Evolutionary conservation across 208 protist genomes (phyloP).

Genomic region (Trypanosoma caninum): DNA sequence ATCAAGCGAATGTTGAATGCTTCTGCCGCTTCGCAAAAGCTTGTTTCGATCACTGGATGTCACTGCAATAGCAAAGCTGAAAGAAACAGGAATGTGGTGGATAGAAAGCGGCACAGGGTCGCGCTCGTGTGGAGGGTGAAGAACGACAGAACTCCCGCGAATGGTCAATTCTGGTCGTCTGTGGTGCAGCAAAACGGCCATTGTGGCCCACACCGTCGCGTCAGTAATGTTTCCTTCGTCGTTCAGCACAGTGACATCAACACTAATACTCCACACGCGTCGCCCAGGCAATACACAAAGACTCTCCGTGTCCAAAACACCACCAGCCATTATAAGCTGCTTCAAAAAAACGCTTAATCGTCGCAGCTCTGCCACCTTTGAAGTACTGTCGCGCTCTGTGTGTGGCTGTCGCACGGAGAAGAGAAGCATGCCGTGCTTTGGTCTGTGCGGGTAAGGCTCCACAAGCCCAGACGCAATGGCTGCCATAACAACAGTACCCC

Average conservation of each 20-base stretch:
- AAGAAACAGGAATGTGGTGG: constrained; percentile 92
- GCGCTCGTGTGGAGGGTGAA: constrained; percentile 89
- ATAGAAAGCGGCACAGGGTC: constrained; percentile 94
- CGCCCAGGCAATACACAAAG: constrained; percentile 94
- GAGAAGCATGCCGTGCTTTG: constrained; percentile 94
- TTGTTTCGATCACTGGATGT: constrained; percentile 25
- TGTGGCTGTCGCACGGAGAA: constrained; percentile 88
- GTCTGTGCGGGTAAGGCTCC: constrained; percentile 90
- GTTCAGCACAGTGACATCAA: constrained; percentile 91
- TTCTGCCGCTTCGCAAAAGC: background rate
- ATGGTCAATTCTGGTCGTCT: constrained; percentile 94
- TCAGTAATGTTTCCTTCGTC: constrained; percentile 94
- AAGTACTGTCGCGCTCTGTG: constrained; percentile 57
- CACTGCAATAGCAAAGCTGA: constrained; percentile 71
- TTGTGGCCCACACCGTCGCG: constrained; percentile 77
- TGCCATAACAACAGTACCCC: constrained; percentile 84
- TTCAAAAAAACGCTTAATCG: constrained; percentile 84
- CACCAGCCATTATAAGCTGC: constrained; percentile 71
- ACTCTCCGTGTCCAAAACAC: constrained; percentile 94
- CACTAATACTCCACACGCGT: constrained; percentile 88
- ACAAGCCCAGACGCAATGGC: constrained; percentile 88
- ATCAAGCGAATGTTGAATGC: constrained; percentile 18
- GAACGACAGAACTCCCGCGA: constrained; percentile 65
- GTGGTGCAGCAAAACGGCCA: constrained; percentile 90
- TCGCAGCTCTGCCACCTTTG: constrained; percentile 22